A percentile compares a stretch with the other conserved stretches of the same genome.
Conservation (phyloP, 768 basidiomycete species). For the Collybia mongolica region DNA sequence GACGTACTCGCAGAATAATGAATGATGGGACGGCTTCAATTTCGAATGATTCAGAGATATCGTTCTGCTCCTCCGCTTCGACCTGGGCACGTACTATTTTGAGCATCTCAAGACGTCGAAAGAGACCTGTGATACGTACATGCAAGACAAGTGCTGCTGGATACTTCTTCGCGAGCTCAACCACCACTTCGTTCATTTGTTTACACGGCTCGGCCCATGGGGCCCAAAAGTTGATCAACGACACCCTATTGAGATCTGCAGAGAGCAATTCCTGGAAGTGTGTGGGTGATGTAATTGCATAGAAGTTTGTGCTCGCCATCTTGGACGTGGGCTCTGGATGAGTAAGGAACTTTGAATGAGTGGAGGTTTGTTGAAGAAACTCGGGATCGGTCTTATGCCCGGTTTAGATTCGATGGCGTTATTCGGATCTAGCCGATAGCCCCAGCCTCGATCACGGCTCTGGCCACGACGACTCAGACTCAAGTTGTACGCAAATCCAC, state of each 20-base stretch:
- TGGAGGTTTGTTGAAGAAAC: constrained; percentile 3
- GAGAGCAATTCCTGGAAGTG: constrained; percentile 78
- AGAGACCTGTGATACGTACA: constrained; percentile 44
- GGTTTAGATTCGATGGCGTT: constrained; percentile 14
- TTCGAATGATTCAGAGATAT: constrained; percentile 91
- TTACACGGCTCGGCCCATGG: constrained; percentile 89
- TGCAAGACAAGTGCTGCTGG: constrained; percentile 69
- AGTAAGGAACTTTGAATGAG: constrained; percentile 10
- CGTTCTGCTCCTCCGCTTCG: constrained; percentile 76
- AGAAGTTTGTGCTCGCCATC: constrained; percentile 73
- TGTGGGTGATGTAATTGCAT: constrained; percentile 43
- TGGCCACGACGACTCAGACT: too few relatives aligned
- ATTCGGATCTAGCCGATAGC: constrained; percentile 24
- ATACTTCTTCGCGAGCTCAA: constrained; percentile 73
- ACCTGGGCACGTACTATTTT: constrained; percentile 43
- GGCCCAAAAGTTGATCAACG: constrained; percentile 91
- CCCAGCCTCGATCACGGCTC: too few relatives aligned
- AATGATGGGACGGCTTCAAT: constrained; percentile 88
- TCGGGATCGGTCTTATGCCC: background rate
- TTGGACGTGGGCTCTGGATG: constrained; percentile 73
- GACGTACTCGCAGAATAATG: constrained; percentile 72
- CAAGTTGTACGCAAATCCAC: too few relatives aligned
- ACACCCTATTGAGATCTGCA: constrained; percentile 74
- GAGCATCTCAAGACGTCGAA: background rate
- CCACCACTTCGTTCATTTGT: constrained; percentile 75